phyloP scores from a whole-genome alignment of 345 rosid species.

The Brassica cretica region DNA sequence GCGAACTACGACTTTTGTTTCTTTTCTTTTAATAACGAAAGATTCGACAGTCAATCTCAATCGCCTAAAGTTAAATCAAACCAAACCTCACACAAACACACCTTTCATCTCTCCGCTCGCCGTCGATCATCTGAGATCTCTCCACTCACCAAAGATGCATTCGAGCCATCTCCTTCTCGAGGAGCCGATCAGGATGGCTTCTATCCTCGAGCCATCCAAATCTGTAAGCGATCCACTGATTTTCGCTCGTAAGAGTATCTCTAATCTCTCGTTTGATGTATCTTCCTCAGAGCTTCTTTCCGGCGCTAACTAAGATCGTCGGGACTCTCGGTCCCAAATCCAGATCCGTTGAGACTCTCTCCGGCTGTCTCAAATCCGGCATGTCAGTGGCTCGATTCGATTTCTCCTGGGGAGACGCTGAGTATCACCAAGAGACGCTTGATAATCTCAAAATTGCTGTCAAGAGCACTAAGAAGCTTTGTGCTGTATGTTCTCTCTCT shows the following conservation, averaged over 20 bases:
- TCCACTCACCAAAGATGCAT: conserved; percentile 58
- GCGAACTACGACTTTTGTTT: not conserved
- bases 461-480: conserved; percentile 80
- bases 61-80: conserved; percentile 10
- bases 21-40: not conserved
- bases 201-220: conserved; percentile 94
- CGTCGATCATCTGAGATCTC: conserved; percentile 37
- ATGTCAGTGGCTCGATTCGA: conserved; percentile 97
- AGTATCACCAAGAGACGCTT: conserved; percentile 82
- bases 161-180: conserved; percentile 91
- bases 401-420: conserved; percentile 82
- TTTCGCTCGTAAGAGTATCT: not conserved
- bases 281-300: conserved; percentile 71
- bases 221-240: conserved; percentile 49
- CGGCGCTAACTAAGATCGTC: conserved; percentile 95
- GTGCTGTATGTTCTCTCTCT: conserved; percentile 62
- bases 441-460: conserved; percentile 79
- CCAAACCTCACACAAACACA: not conserved
- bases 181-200: conserved; percentile 99
- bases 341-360: conserved; percentile 69
- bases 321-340: conserved; percentile 92
- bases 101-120: conserved; percentile 14
- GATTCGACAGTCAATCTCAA: conserved; percentile 29
- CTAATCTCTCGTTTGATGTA: not conserved
- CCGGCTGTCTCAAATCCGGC: conserved; percentile 84